Evolutionary conservation across 2,329 filamentous ascomycete species (phyloP), one percentile per base, ranked within the genome.

Genomic region (Alternaria triticina): DNA sequence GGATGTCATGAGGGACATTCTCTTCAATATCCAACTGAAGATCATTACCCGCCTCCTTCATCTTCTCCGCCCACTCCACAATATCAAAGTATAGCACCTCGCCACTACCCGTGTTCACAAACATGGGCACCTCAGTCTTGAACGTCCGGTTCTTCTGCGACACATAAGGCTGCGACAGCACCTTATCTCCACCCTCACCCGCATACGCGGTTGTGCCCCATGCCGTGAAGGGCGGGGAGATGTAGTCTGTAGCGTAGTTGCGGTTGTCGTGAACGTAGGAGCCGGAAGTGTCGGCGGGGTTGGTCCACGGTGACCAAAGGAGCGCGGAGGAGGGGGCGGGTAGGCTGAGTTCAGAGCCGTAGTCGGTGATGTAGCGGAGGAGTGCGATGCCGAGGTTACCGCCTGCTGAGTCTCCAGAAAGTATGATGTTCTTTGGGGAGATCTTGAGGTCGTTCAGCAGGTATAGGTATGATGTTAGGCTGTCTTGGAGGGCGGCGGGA

Each of bases 381-480:
- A 86, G 71, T 0, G 77, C 77, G 22, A 86, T 77, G 0, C 74
- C 77, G 11, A 84, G 72, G 66, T 86, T 85, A 0, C 74, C 84
- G 57, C 85, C 85, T 0, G 85, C 85, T 33, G 81, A 83, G 70
- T 87, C 85, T 6, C 85, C 85, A 0, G 79, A 81, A 0, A 87
- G 15, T 0, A 83, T 74, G 58, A 86, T 83, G 33, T 81, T 75
- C 0, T 64, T 54, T 0, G 84, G 67, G 0, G 81, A 69, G 45
- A 86, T 78, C 1, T 74, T 63, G 13, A 83, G 70, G 5, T 75
- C 73, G n/a, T 80, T 70, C 11, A 84, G 62, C 0, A 86, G 78
- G 70, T 85, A 83, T 7, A 81, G 69, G 68, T 85, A 86, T 5
- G 78, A 68, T 0, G 84, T 82, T 46, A 87, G 64, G 4, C 75